phyloP scores from a whole-genome alignment of 2,329 filamentous ascomycete genomes.

The Aspergillus jensenii region DNA sequence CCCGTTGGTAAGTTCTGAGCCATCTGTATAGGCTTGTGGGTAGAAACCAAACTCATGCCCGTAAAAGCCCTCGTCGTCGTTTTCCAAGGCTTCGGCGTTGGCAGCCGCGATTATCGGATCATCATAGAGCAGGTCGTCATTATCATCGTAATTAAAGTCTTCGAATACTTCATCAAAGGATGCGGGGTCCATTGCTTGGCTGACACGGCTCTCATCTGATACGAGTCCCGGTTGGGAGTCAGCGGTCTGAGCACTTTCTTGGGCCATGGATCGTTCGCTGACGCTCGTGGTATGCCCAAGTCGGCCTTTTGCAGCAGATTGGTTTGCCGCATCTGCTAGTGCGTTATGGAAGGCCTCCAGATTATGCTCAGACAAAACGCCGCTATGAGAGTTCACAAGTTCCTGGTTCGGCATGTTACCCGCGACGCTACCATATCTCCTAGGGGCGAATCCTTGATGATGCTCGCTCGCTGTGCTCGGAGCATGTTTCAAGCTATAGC shows the following conservation, averaged over 20 bases:
- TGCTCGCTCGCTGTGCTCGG: slow-evolving; percentile 38
- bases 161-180: slow-evolving; percentile 44
- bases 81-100: slow-evolving; percentile 88
- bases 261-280: slow-evolving; percentile 40
- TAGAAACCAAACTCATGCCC: slow-evolving; percentile 97
- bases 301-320: slow-evolving; percentile 72
- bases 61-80: slow-evolving; percentile 91
- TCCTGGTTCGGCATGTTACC: slow-evolving; percentile 33
- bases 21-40: slow-evolving; percentile 52
- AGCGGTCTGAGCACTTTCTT: slow-evolving; percentile 37
- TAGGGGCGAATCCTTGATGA: slow-evolving; percentile 17
- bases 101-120: slow-evolving; percentile 92
- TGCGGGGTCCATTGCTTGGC: slow-evolving; percentile 43
- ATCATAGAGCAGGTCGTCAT: slow-evolving; percentile 72
- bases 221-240: slow-evolving; percentile 47
- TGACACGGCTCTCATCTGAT: slow-evolving; percentile 52
- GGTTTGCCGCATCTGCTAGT: slow-evolving; percentile 75
- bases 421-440: slow-evolving; percentile 25
- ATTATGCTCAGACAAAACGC: slow-evolving; percentile 54
- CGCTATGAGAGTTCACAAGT: slow-evolving; percentile 34
- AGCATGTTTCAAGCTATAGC: slow-evolving; percentile 31
- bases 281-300: slow-evolving; percentile 64
- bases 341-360: slow-evolving; percentile 78
- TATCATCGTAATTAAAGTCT: slow-evolving; percentile 57
- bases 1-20: slow-evolving; percentile 68